These are phyloP conservation scores for Periconia macrospinosa DNA, from an alignment of 2,329 filamentous ascomycete species.

Conservation along the genomic window DNA sequence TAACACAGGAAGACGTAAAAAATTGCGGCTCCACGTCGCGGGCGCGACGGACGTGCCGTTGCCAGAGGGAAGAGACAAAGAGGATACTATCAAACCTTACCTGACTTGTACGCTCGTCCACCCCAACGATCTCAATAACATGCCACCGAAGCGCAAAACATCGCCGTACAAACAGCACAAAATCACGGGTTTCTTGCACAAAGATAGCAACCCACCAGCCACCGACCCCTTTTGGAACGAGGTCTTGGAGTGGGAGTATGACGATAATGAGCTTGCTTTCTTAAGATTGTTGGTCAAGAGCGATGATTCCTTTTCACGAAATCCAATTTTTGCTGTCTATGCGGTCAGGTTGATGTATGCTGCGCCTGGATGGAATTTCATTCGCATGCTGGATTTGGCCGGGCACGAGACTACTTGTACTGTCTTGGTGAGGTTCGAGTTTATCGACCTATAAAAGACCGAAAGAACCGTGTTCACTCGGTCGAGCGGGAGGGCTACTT, in stretches of 20 bases:
- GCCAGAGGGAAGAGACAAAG: constrained; percentile 48
- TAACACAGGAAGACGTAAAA: constrained; percentile 50
- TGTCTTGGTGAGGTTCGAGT: constrained; percentile 63
- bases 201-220: constrained; percentile 58
- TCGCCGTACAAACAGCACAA: constrained; percentile 62
- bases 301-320: constrained; percentile 64
- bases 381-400: constrained; percentile 66
- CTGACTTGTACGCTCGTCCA: constrained; percentile 67
- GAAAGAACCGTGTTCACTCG: neutral
- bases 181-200: constrained; percentile 58
- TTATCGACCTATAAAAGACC: constrained; percentile 36
- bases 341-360: constrained; percentile 63
- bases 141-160: constrained; percentile 65
- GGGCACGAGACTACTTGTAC: constrained; percentile 66
- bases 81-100: constrained; percentile 61
- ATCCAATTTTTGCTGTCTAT: constrained; percentile 64
- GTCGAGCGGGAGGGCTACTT: neutral
- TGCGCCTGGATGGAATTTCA: constrained; percentile 62
- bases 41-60: constrained; percentile 66
- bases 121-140: constrained; percentile 53
- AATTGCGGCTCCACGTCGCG: constrained; percentile 60
- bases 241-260: constrained; percentile 67
- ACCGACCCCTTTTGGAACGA: constrained; percentile 70
- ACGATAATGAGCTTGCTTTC: constrained; percentile 68
- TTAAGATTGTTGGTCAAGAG: constrained; percentile 68